Evolutionary conservation across 73 alveolate species (phyloP).

Genomic region (Uronychia binucleata): DNA sequence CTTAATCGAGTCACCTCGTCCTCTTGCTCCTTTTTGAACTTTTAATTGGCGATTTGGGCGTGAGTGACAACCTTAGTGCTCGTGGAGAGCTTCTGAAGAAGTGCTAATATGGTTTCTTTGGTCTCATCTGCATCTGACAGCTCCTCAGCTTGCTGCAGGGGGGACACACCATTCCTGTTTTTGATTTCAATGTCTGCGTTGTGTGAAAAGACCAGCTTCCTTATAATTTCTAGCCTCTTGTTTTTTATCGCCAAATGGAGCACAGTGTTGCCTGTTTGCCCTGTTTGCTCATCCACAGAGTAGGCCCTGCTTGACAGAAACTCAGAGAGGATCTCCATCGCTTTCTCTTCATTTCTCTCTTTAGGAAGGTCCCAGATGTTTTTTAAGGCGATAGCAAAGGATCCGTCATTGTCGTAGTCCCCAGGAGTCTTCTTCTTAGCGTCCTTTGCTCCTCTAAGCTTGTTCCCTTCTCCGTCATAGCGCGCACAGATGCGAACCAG

Average conservation of each 20-base stretch:
- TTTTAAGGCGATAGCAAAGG: constrained; percentile 51
- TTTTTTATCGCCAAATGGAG: constrained; percentile 71
- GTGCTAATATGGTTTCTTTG: constrained; percentile 1
- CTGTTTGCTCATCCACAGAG: constrained; percentile 64
- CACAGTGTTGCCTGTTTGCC: constrained; percentile 64
- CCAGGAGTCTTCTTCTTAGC: constrained; percentile 66
- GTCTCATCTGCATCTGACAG: constrained; percentile 26
- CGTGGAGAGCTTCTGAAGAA: constrained; percentile 17
- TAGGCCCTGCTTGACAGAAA: constrained; percentile 16
- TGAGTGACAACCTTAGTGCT: constrained; percentile 22
- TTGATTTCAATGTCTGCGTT: constrained; percentile 22
- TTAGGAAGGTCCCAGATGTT: constrained; percentile 82
- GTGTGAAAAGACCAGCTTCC: constrained; percentile 12
- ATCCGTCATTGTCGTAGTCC: constrained; percentile 64
- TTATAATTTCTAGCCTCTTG: constrained; percentile 30
- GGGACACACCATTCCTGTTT: constrained; percentile 14
- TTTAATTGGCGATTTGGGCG: constrained; percentile 3
- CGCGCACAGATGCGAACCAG: constrained; percentile 52
- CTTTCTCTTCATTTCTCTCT: constrained; percentile 43
- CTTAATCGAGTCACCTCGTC: too few species aligned
- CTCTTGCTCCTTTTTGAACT: constrained; percentile 13
- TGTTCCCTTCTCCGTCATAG: constrained; percentile 68
- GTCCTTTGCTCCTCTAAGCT: constrained; percentile 63
- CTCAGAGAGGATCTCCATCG: constrained; percentile 37
- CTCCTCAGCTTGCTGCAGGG: neutral